These are phyloP conservation scores for California macrophylla DNA, from an alignment of 441 rosid species.

Conservation along the genomic window DNA sequence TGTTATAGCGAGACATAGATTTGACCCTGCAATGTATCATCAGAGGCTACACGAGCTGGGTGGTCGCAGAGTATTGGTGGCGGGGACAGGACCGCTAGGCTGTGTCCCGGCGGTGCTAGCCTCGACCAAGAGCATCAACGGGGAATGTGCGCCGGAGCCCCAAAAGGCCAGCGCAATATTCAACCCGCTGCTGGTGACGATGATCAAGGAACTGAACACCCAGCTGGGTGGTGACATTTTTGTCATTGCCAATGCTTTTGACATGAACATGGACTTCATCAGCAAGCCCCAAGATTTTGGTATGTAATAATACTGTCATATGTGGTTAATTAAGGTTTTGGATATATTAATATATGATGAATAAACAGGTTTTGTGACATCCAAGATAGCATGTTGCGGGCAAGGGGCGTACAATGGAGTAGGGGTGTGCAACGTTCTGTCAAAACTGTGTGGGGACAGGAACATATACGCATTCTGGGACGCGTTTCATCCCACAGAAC, in stretches of 20 bases:
- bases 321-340: no score
- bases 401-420: constrained; percentile 10
- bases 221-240: constrained; percentile 28
- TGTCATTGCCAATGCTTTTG: constrained; percentile 39
- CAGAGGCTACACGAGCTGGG: constrained; percentile 56
- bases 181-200: constrained; percentile 43
- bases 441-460: neutral
- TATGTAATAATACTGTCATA: no score
- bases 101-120: constrained; percentile 68
- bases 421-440: neutral
- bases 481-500: constrained; percentile 7
- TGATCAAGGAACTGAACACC: constrained; percentile 37
- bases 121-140: constrained; percentile 26
- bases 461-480: constrained; percentile 2
- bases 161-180: constrained; percentile 46
- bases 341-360: no score
- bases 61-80: constrained; percentile 54
- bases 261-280: constrained; percentile 41
- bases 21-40: no score
- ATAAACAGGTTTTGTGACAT: constrained; percentile 2
- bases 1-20: no score
- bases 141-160: constrained; percentile 38
- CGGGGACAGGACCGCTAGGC: constrained; percentile 75
- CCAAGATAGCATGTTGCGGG: constrained; percentile 13
- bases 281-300: constrained; percentile 39